Evolutionary conservation across 192 early-diverging fungal species (phyloP).

Genomic region (Ambispora gerdemannii): DNA sequence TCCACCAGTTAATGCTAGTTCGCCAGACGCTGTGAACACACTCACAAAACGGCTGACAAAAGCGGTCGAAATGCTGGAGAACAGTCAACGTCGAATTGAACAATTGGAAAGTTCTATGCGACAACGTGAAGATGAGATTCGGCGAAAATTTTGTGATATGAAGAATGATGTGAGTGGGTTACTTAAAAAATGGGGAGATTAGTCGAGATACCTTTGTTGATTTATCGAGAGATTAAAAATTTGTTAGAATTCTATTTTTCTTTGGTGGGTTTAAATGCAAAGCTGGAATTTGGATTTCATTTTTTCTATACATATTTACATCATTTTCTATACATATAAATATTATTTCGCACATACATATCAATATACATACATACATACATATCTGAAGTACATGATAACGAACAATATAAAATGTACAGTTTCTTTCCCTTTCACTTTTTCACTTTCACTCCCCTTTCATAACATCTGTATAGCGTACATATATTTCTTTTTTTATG

Average conservation of each 20-base stretch:
- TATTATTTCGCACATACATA: too few relatives aligned
- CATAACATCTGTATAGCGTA: too few relatives aligned
- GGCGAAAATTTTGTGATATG: neutral
- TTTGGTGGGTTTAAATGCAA: too few relatives aligned
- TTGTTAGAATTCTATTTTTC: too few relatives aligned
- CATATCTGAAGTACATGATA: neutral
- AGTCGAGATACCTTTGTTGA: too few relatives aligned
- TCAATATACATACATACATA: neutral
- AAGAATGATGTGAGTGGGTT: constrained; percentile 9
- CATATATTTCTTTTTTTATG: too few relatives aligned
- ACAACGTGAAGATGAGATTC: constrained; percentile 23
- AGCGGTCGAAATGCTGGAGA: constrained; percentile 24
- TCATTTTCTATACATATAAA: too few relatives aligned
- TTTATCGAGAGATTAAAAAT: too few relatives aligned
- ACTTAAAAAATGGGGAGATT: neutral
- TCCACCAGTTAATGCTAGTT: neutral
- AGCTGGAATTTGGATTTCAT: neutral
- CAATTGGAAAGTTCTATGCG: neutral
- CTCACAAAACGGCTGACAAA: constrained; percentile 8
- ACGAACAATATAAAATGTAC: neutral
- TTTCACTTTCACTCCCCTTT: too few relatives aligned
- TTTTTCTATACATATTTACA: neutral
- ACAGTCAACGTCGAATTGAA: constrained; percentile 16
- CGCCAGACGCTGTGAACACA: neutral
- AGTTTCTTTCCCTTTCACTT: neutral